phyloP scores from a whole-genome alignment of 805 yeast genomes.

The Ogataea paradorogensis region DNA sequence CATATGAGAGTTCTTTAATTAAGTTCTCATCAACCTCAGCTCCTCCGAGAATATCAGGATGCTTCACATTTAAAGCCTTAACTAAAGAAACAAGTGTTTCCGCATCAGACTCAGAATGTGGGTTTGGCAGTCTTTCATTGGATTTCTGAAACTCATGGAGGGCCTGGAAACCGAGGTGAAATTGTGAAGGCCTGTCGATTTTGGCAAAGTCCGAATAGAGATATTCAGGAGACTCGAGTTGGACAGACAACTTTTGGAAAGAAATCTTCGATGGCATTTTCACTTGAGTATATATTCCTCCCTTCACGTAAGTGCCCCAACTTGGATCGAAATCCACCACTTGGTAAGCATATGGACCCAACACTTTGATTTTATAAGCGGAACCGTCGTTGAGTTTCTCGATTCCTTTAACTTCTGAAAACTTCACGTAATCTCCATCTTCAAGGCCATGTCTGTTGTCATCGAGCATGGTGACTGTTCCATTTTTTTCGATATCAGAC shows the following conservation, averaged over 20 bases:
- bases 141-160: conserved; percentile 66
- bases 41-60: conserved; percentile 54
- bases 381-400: conserved; percentile 69
- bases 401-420: conserved; percentile 81
- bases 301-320: conserved; percentile 66
- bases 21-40: conserved; percentile 58
- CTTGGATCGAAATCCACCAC: conserved; percentile 50
- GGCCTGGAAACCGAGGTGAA: conserved; percentile 91
- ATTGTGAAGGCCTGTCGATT: conserved; percentile 86
- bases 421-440: conserved; percentile 87
- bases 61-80: conserved; percentile 53
- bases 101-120: conserved; percentile 75
- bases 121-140: conserved; percentile 73
- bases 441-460: conserved; percentile 91
- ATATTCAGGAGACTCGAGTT: conserved; percentile 74
- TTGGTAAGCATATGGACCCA: conserved; percentile 93
- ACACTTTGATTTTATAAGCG: conserved; percentile 72
- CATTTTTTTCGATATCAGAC: conserved; percentile 81
- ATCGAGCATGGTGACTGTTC: conserved; percentile 90
- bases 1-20: conserved; percentile 71
- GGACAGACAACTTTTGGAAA: conserved; percentile 63
- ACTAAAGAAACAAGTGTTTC: conserved; percentile 58
- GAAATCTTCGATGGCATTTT: conserved; percentile 68
- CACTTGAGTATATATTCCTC: conserved; percentile 91
- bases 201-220: conserved; percentile 87